Base-by-base conservation (phyloP, 75 land plant genomes). In the Cryptomeria japonica region DNA sequence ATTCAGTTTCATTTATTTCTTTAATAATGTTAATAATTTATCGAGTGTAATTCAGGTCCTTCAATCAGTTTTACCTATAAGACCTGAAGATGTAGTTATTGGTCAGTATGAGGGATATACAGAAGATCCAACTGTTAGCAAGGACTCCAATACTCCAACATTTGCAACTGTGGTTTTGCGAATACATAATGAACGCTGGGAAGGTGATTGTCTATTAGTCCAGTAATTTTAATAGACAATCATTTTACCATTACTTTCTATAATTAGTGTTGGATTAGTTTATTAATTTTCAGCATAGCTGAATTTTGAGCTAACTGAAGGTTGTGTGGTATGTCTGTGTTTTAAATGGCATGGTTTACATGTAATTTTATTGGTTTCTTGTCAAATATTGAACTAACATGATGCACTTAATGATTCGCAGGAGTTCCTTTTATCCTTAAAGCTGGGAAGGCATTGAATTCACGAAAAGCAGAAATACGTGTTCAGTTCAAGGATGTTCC, bases 121-220 rank as follows among this genome's bases (percentile, higher is more conserved):
- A 84, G 95, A 94, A 87, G 99, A 97, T 89, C 94, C 97, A 72
- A 97, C 99, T 58, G 99, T 97, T 85, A 90, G 94, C 56, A 91
- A 93, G 53, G 91, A 89, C 61, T 97, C 99, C 51, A 90, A 92
- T 72, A 97, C 99, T 53, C 99, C 99, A 34, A 97, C 99, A 37
- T 97, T 97, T 93, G 99, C 99, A 75, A 89, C 94, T 72, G 90
- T 95, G 83, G 90, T 96, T 89, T 88, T 97, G 86, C 90, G 92
- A 11, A 95, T 97, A 86, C 93, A 97, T 90, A 97, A 96, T 92
- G 99, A 97, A 87, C 93, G 99, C 90, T 97, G 99, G 99, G 99
- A 97, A 94, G 99, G 99, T 97, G 88, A 76, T 47, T 3, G 12
- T 41, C 15, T 86, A 49, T 13, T 46, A 51, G 51, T 82, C 47